Evolutionary conservation across 73 alveolate genomes (phyloP).

Genomic region (Tetrahymena malaccensis): DNA sequence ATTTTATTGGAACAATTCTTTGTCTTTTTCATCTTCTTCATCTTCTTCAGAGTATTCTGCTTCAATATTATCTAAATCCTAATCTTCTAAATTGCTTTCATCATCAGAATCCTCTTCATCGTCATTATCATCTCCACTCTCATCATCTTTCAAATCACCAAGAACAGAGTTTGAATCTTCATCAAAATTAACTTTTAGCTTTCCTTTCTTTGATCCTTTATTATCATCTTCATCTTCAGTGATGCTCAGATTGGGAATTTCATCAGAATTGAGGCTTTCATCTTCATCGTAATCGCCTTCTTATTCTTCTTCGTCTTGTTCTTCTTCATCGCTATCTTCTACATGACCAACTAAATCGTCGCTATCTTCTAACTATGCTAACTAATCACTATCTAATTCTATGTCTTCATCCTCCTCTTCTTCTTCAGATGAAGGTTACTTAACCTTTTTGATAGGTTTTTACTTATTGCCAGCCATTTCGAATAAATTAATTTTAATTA

Average conservation of each 20-base stretch:
- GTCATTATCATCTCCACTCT: neutral
- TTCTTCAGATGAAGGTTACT: neutral
- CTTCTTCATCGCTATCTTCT: neutral
- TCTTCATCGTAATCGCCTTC: neutral
- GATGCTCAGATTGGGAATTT: neutral
- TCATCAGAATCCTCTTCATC: neutral
- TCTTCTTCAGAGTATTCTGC: neutral
- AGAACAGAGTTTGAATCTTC: neutral
- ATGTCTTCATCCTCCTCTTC: neutral
- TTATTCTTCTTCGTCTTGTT: neutral
- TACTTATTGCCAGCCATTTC: neutral
- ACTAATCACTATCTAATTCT: neutral
- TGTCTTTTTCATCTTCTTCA: neutral
- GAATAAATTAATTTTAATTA: neutral
- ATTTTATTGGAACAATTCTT: neutral
- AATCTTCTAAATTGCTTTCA: neutral
- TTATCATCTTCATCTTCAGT: neutral
- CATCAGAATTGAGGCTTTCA: neutral
- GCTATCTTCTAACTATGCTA: neutral
- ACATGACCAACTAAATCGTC: neutral
- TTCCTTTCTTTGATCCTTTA: neutral
- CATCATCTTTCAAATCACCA: neutral
- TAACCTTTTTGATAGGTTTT: neutral
- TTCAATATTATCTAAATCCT: neutral
- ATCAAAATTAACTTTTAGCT: neutral